Evolutionary conservation across 2,329 filamentous ascomycete genomes (phyloP).

Genomic region (Fusarium metavorans): DNA sequence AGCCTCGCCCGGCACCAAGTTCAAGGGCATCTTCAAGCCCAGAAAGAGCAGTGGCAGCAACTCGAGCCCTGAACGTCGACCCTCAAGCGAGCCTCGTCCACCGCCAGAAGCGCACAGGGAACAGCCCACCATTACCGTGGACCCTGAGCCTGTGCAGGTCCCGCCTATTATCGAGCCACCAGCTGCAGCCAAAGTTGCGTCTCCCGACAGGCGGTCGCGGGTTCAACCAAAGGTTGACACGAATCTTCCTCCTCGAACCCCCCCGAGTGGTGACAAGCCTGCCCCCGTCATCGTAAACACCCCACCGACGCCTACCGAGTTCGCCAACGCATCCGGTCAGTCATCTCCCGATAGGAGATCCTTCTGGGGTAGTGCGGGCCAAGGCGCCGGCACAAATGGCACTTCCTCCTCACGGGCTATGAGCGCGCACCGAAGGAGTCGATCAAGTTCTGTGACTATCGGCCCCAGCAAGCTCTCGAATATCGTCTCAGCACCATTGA

Average conservation of each 20-base stretch:
- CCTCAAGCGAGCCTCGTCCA: constrained; percentile 32
- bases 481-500: constrained; percentile 77
- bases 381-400: constrained; percentile 59
- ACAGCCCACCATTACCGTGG: constrained; percentile 35
- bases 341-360: constrained; percentile 47
- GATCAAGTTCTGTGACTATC: constrained; percentile 66
- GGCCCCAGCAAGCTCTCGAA: constrained; percentile 90
- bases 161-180: constrained; percentile 46
- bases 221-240: constrained; percentile 48
- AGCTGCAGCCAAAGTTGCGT: constrained; percentile 46
- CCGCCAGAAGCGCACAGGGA: constrained; percentile 30
- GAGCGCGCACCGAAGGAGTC: constrained; percentile 73
- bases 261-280: constrained; percentile 57
- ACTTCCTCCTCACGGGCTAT: constrained; percentile 74
- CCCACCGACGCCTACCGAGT: constrained; percentile 72
- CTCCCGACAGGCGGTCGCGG: constrained; percentile 45
- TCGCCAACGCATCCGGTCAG: constrained; percentile 34
- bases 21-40: constrained; percentile 73
- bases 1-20: constrained; percentile 76
- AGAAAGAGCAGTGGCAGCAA: constrained; percentile 39
- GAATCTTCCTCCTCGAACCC: constrained; percentile 57
- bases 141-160: constrained; percentile 34
- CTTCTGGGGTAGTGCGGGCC: constrained; percentile 43
- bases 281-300: constrained; percentile 73
- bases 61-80: constrained; percentile 39